These are phyloP conservation scores for Aureobasidium uvarum DNA, from an alignment of 2,329 filamentous ascomycete genomes.

Conservation along the genomic window DNA sequence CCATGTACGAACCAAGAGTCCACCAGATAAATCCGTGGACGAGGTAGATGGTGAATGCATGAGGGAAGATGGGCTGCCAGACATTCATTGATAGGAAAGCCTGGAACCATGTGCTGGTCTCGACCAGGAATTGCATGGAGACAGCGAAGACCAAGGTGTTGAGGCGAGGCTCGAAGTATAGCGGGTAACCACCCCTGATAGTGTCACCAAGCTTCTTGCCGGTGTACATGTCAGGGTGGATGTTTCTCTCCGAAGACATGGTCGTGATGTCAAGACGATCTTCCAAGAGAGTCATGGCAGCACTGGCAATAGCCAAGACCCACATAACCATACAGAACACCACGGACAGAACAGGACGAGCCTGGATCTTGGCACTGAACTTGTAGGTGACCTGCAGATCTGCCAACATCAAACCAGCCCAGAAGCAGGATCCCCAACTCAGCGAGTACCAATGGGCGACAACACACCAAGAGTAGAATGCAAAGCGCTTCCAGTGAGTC, in stretches of 20 bases:
- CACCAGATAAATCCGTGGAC: slow-evolving; percentile 51
- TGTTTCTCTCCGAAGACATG: slow-evolving; percentile 43
- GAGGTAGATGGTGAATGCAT: slow-evolving; percentile 52
- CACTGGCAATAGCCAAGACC: slow-evolving; percentile 24
- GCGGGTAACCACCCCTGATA: slow-evolving; percentile 41
- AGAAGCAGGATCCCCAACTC: slow-evolving; percentile 49
- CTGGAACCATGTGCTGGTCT: slow-evolving; percentile 43
- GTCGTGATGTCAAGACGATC: slow-evolving; percentile 43
- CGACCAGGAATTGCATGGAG: slow-evolving; percentile 39
- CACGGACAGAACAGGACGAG: slow-evolving; percentile 41
- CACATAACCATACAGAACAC: slow-evolving; percentile 38
- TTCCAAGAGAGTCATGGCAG: slow-evolving; percentile 42
- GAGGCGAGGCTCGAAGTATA: slow-evolving; percentile 47
- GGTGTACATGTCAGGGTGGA: slow-evolving; percentile 45
- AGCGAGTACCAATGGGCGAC: slow-evolving; percentile 50
- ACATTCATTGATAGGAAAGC: slow-evolving; percentile 43
- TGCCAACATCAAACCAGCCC: slow-evolving; percentile 47
- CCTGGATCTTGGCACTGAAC: slow-evolving; percentile 43
- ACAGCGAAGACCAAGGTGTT: slow-evolving; percentile 46
- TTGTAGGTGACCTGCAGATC: slow-evolving; percentile 51
- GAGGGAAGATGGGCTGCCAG: slow-evolving; percentile 47
- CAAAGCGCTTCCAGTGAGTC: slow-evolving; percentile 49
- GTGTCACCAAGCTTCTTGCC: slow-evolving; percentile 43
- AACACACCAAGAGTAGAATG: slow-evolving; percentile 47
- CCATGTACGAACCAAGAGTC: slow-evolving; percentile 42